Conservation (phyloP, 2,329 filamentous ascomycete genomes). For the Sporothrix euskadiensis region DNA sequence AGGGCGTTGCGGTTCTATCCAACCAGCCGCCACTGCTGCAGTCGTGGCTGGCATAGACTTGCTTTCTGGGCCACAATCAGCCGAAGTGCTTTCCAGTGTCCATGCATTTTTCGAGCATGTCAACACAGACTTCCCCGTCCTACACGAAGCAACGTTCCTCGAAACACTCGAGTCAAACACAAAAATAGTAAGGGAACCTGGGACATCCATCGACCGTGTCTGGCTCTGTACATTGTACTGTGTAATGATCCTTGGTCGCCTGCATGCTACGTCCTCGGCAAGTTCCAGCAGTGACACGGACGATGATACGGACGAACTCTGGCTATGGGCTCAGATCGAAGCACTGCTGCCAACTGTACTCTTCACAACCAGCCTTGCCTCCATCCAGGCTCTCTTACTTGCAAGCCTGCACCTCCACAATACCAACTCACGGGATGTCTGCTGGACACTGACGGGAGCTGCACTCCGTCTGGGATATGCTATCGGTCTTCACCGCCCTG, state of each 20-base stretch:
- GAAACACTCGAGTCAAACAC: slow-evolving; percentile 43
- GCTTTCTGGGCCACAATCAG: neutral
- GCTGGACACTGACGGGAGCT: slow-evolving; percentile 47
- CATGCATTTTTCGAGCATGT: slow-evolving; percentile 44
- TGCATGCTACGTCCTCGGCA: slow-evolving; percentile 24
- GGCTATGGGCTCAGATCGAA: slow-evolving; percentile 46
- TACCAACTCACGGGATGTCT: slow-evolving; percentile 45
- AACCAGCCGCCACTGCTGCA: neutral
- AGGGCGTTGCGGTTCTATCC: neutral
- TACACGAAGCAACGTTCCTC: slow-evolving; percentile 47
- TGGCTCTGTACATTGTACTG: slow-evolving; percentile 47
- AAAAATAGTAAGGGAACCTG: slow-evolving; percentile 25
- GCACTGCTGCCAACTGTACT: slow-evolving; percentile 45
- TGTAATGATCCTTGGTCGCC: slow-evolving; percentile 44
- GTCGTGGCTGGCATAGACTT: neutral
- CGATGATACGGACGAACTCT: slow-evolving; percentile 37
- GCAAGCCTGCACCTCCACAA: slow-evolving; percentile 47
- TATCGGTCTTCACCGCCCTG: slow-evolving; percentile 47
- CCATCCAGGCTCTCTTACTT: slow-evolving; percentile 46
- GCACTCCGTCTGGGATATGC: slow-evolving; percentile 46
- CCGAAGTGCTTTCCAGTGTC: neutral
- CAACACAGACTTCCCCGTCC: slow-evolving; percentile 45
- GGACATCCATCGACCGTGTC: slow-evolving; percentile 38
- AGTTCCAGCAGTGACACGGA: slow-evolving; percentile 27
- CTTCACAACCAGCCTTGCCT: slow-evolving; percentile 45